Conservation (phyloP, 1,284 basidiomycete species). For the Apiotrichum gracile region DNA sequence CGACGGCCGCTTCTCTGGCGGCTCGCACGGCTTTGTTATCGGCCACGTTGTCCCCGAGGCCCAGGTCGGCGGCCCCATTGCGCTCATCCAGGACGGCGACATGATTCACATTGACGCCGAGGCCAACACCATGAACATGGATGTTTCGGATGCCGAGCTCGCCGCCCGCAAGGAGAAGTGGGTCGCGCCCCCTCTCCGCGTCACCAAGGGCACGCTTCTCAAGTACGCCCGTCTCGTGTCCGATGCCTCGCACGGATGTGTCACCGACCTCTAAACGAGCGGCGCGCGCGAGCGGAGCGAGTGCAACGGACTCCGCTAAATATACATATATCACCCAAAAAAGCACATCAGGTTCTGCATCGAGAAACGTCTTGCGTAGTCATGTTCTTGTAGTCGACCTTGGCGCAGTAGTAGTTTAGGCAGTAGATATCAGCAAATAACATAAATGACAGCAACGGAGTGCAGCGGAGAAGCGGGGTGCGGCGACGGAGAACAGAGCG, state of each 20-base stretch:
- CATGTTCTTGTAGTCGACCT: too few species aligned
- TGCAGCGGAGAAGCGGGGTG: too few species aligned
- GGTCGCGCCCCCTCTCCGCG: conserved; percentile 79
- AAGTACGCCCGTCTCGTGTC: conserved; percentile 80
- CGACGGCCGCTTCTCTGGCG: conserved; percentile 93
- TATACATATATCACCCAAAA: neutral
- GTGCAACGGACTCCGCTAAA: too few species aligned
- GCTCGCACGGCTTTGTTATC: conserved; percentile 54
- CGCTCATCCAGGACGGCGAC: conserved; percentile 88
- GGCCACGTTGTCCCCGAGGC: conserved; percentile 63
- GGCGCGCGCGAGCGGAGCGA: neutral
- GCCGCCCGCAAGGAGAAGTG: conserved; percentile 64
- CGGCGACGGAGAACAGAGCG: too few species aligned
- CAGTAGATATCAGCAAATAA: too few species aligned
- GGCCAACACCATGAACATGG: conserved; percentile 71
- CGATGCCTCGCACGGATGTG: conserved; percentile 56
- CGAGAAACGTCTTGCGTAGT: too few species aligned
- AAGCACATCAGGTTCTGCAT: neutral
- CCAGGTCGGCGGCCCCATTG: conserved; percentile 89
- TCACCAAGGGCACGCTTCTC: conserved; percentile 72
- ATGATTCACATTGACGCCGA: conserved; percentile 73
- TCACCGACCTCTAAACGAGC: conserved; percentile 29
- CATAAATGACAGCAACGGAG: too few species aligned
- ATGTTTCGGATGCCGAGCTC: conserved; percentile 74
- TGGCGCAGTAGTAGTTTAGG: too few species aligned